Evolutionary conservation across 305 asterid genomes (phyloP).

Genomic region (Solanum hybrid): DNA sequence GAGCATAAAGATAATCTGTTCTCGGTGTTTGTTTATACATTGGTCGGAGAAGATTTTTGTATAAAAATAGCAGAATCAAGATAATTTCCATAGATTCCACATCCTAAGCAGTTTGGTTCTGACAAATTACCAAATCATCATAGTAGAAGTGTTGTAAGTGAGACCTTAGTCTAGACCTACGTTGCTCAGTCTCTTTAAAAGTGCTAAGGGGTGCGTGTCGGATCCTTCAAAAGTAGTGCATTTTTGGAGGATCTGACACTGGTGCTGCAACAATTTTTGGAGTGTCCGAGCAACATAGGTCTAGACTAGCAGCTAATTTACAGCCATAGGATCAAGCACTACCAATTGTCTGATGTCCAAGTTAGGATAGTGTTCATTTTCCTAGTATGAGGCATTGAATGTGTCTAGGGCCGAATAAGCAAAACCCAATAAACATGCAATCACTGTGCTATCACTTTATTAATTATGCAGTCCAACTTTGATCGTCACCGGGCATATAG

Average conservation of each 20-base stretch:
- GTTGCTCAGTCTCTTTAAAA: neutral
- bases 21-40: neutral
- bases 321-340: neutral
- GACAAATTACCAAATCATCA: neutral
- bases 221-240: neutral
- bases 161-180: neutral
- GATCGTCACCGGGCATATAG: neutral
- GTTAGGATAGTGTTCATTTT: neutral
- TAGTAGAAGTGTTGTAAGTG: neutral
- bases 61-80: neutral
- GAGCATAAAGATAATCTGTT: neutral
- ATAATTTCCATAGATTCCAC: neutral
- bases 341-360: neutral
- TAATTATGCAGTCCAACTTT: neutral
- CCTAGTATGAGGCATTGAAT: neutral
- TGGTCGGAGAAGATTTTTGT: neutral
- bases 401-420: neutral
- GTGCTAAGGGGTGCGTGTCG: neutral
- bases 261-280: neutral
- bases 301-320: neutral
- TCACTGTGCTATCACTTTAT: neutral
- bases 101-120: neutral
- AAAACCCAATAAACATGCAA: neutral
- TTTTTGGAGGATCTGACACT: neutral
- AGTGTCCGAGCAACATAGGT: neutral